These are phyloP conservation scores for Westerdykella sp. DNA, from an alignment of 2,329 filamentous ascomycete species.

Conservation along the genomic window DNA sequence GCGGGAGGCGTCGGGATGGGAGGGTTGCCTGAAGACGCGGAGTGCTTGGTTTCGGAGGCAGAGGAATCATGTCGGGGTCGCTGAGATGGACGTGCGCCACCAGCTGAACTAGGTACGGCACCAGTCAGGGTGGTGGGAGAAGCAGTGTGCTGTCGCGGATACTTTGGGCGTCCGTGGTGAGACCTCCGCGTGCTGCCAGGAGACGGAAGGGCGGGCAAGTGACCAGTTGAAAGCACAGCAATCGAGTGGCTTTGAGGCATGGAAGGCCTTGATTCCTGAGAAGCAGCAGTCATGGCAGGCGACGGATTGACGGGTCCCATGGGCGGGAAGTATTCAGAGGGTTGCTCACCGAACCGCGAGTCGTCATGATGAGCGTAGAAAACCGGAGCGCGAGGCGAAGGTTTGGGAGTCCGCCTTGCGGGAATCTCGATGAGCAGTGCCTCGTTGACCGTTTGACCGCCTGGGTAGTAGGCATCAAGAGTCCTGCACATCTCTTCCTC, in stretches of 20 bases:
- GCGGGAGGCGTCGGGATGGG: constrained; percentile 52
- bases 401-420: constrained; percentile 66
- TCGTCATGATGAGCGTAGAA: constrained; percentile 57
- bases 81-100: constrained; percentile 21
- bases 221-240: constrained; percentile 71
- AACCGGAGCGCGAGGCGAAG: constrained; percentile 59
- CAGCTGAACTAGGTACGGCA: constrained; percentile 37
- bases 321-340: constrained; percentile 77
- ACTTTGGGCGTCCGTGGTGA: constrained; percentile 56
- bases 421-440: constrained; percentile 88
- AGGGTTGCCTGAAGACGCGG: constrained; percentile 37
- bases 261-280: constrained; percentile 34
- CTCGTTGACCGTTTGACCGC: constrained; percentile 81
- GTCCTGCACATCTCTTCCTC: constrained; percentile 77
- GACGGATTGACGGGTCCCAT: constrained; percentile 45
- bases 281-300: constrained; percentile 30
- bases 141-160: constrained; percentile 67
- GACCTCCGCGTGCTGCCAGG: constrained; percentile 62
- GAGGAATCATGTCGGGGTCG: constrained; percentile 38
- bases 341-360: constrained; percentile 59
- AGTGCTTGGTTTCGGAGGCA: constrained; percentile 41
- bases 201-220: constrained; percentile 73
- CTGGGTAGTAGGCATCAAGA: constrained; percentile 76
- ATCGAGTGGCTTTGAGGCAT: constrained; percentile 54
- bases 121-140: constrained; percentile 63